A percentile compares a stretch with the other conserved stretches of the same genome.
phyloP scores from a whole-genome alignment of 148 eudicot genomes.

The Bassia scoparia region DNA sequence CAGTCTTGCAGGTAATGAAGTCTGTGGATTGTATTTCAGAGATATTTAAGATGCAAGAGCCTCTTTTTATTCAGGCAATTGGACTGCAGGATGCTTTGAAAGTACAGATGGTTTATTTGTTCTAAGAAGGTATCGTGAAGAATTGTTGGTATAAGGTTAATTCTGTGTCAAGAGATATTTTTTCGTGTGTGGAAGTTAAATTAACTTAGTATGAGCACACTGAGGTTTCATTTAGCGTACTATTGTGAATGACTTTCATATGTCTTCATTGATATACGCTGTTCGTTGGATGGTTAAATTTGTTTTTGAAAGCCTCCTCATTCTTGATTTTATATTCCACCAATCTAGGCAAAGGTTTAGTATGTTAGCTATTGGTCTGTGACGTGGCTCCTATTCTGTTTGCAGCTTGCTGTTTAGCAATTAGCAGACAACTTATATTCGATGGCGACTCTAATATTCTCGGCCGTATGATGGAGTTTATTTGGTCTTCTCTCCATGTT shows the following conservation, averaged over 20 bases:
- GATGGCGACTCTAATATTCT: neutral
- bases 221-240: too few relatives aligned
- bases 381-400: neutral
- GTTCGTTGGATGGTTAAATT: too few relatives aligned
- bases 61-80: neutral
- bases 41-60: neutral
- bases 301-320: neutral
- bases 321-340: too few relatives aligned
- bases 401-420: constrained; percentile 3
- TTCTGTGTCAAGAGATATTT: too few relatives aligned
- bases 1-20: neutral
- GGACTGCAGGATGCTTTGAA: neutral
- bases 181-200: neutral
- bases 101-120: neutral
- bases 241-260: too few relatives aligned
- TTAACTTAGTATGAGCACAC: too few relatives aligned
- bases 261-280: too few relatives aligned
- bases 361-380: too few relatives aligned
- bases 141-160: neutral
- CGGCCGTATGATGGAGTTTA: neutral
- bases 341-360: too few relatives aligned
- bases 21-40: neutral
- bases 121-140: neutral
- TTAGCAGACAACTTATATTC: neutral
- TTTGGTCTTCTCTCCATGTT: neutral